Evolutionary conservation across 352 stramenopile species (phyloP).

Genomic region (Phytophthora boehmeriae): DNA sequence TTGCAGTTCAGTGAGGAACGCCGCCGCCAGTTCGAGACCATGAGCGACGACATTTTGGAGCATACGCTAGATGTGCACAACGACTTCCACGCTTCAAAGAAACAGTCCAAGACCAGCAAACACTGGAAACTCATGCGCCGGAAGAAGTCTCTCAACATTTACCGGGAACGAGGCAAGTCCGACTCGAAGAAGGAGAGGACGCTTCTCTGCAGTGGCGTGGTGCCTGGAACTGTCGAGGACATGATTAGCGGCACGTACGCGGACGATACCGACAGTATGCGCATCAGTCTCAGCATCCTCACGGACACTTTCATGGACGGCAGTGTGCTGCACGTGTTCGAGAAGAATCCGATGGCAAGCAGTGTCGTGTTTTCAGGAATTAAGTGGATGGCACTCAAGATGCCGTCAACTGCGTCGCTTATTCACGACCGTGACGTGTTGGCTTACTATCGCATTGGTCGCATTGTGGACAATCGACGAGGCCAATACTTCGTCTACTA

Average conservation of each 20-base stretch:
- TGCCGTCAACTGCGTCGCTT: slow-evolving; percentile 29
- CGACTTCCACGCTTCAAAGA: slow-evolving; percentile 50
- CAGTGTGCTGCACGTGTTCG: slow-evolving; percentile 63
- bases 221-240: slow-evolving; percentile 64
- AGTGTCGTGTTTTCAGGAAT: slow-evolving; percentile 67
- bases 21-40: slow-evolving; percentile 46
- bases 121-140: slow-evolving; percentile 66
- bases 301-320: slow-evolving; percentile 60
- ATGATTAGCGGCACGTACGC: slow-evolving; percentile 54
- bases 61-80: slow-evolving; percentile 57
- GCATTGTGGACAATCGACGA: slow-evolving; percentile 53
- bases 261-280: slow-evolving; percentile 62
- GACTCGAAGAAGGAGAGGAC: slow-evolving; percentile 7
- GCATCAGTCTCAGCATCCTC: slow-evolving; percentile 47
- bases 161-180: slow-evolving; percentile 41
- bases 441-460: slow-evolving; percentile 62
- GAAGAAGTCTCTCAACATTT: slow-evolving; percentile 63
- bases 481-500: slow-evolving; percentile 68
- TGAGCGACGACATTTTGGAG: slow-evolving; percentile 67
- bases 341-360: slow-evolving; percentile 44
- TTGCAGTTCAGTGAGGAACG: slow-evolving; percentile 45
- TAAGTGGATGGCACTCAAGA: slow-evolving; percentile 70
- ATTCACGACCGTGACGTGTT: slow-evolving; percentile 65
- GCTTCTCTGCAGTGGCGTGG: slow-evolving; percentile 54
- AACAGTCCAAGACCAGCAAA: slow-evolving; percentile 27